Conservation (phyloP, 768 basidiomycete species). For the Russula abietina region DNA sequence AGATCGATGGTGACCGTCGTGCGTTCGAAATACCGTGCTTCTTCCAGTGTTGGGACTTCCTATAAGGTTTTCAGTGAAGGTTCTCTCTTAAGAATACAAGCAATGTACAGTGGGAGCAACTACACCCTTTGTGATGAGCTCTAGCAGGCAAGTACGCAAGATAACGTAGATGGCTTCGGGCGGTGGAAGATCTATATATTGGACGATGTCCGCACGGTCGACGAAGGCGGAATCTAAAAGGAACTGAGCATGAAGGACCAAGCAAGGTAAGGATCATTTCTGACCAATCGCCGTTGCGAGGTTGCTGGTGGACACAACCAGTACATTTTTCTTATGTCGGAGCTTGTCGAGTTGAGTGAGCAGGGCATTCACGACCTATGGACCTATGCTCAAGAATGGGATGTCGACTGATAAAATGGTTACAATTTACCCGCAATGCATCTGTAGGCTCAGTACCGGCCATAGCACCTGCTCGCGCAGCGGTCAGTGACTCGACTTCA, state of each 20-base stretch:
- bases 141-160: conserved; percentile 69
- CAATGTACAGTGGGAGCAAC: conserved; percentile 53
- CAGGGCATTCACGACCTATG: conserved; percentile 92
- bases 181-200: conserved; percentile 88
- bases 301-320: conserved; percentile 96
- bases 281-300: conserved; percentile 89
- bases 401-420: background rate
- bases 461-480: conserved; percentile 91
- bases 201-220: conserved; percentile 94
- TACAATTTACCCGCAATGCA: conserved; percentile 67
- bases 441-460: conserved; percentile 95
- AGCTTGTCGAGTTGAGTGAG: conserved; percentile 96
- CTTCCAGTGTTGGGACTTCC: conserved; percentile 56
- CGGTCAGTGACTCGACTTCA: conserved; percentile 94
- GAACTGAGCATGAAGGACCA: conserved; percentile 2
- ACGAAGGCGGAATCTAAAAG: conserved; percentile 84
- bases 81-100: background rate
- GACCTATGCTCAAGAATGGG: background rate
- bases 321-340: conserved; percentile 85
- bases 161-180: conserved; percentile 93
- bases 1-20: conserved; percentile 26
- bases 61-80: conserved; percentile 28
- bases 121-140: conserved; percentile 71
- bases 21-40: conserved; percentile 52
- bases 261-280: conserved; percentile 20